Conservation (phyloP, 2,329 filamentous ascomycete genomes). For the Sarocladium oryzae region DNA sequence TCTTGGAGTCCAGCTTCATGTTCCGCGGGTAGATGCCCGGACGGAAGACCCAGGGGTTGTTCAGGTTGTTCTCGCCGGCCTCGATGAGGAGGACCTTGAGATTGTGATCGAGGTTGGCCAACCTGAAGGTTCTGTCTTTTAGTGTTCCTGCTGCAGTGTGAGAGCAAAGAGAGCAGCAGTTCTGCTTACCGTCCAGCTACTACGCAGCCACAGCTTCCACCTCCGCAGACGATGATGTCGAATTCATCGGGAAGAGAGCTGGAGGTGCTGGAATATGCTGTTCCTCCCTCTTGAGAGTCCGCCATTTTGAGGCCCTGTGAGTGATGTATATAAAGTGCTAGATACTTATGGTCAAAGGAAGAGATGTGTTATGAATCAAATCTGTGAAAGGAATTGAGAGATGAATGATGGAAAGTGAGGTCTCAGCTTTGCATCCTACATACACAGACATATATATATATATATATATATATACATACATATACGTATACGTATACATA, state of each 20-base stretch:
- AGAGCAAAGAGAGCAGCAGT: conserved; percentile 16
- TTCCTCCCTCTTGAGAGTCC: not conserved
- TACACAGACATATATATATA: not conserved
- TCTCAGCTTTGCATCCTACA: not conserved
- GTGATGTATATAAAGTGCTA: not conserved
- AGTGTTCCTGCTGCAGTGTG: conserved; percentile 31
- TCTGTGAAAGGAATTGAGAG: not conserved
- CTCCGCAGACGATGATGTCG: conserved; percentile 73
- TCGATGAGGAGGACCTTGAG: conserved; percentile 63
- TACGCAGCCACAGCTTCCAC: conserved; percentile 61
- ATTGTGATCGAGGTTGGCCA: conserved; percentile 73
- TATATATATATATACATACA: too few species aligned
- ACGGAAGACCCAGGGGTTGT: conserved; percentile 72
- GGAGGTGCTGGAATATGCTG: not conserved
- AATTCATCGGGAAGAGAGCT: conserved; percentile 61
- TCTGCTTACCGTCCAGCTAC: conserved; percentile 46
- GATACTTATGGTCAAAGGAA: not conserved
- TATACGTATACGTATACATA: too few species aligned
- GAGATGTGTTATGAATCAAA: not conserved
- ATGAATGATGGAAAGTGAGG: not conserved
- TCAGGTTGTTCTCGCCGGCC: conserved; percentile 65
- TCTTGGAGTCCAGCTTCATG: conserved; percentile 75
- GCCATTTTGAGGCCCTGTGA: not conserved
- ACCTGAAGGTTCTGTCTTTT: conserved; percentile 31
- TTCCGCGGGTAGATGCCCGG: conserved; percentile 72